A percentile compares a stretch with the other conserved stretches of the same genome.
Conservation (phyloP, 1,284 basidiomycete species). For the Puccinia horiana region DNA sequence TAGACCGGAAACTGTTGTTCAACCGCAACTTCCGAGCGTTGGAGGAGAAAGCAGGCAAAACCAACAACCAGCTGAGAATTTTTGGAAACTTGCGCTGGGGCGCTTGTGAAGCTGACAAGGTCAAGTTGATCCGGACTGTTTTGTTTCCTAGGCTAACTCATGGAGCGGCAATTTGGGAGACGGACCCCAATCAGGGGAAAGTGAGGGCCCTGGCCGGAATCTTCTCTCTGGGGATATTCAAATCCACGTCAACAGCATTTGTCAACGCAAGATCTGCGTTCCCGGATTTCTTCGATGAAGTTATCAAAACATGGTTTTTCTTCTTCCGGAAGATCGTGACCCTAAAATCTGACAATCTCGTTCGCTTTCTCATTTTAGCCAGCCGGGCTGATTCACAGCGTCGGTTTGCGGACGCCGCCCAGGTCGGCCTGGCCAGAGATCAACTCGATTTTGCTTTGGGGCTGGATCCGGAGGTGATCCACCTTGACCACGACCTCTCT, state of each 20-base stretch:
- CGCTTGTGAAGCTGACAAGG: background rate
- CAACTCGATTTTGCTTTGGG: background rate
- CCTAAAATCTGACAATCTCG: background rate
- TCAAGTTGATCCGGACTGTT: background rate
- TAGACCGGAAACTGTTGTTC: slow-evolving; percentile 19
- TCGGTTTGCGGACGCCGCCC: background rate
- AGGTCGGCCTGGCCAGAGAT: background rate
- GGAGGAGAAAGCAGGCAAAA: background rate
- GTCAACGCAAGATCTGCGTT: background rate
- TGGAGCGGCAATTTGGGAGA: background rate
- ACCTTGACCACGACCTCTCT: background rate
- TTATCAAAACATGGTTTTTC: background rate
- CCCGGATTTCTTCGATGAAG: background rate
- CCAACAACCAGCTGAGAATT: background rate
- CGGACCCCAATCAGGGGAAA: background rate
- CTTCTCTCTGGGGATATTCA: background rate
- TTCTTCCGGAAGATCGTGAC: background rate
- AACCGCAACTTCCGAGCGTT: background rate
- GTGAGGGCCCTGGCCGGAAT: background rate
- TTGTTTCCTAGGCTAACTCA: background rate
- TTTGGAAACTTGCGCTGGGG: background rate
- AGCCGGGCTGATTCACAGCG: background rate
- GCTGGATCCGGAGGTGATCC: background rate
- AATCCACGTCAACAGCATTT: background rate
- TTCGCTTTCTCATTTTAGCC: background rate